Percentiles rank a stretch among this genome's conserved stretches.
Evolutionary conservation across 2,329 filamentous ascomycete genomes (phyloP).

Genomic region (Claviceps arundinis): DNA sequence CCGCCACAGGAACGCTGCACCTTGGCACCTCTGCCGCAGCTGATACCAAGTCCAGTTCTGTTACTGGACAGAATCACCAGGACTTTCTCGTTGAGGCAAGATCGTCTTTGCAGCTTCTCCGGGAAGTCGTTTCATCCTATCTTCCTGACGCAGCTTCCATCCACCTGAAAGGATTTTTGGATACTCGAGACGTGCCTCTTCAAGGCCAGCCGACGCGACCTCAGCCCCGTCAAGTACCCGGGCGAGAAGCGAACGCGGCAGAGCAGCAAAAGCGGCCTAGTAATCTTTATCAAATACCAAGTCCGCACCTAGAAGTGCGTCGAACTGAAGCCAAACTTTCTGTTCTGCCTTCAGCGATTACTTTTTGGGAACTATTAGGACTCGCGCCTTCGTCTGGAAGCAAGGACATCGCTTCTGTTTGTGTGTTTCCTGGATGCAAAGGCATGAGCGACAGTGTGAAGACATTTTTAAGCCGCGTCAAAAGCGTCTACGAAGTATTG

Average conservation of each 20-base stretch:
- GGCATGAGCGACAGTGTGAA: slow-evolving; percentile 48
- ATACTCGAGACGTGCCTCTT: slow-evolving; percentile 43
- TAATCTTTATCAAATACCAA: slow-evolving; percentile 48
- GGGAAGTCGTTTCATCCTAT: slow-evolving; percentile 28
- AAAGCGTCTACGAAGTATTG: slow-evolving; percentile 58
- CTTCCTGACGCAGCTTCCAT: slow-evolving; percentile 26
- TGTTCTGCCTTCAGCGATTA: slow-evolving; percentile 58
- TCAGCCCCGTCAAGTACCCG: slow-evolving; percentile 33
- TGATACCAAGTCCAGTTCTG: slow-evolving; percentile 9
- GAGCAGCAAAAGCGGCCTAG: slow-evolving; percentile 38
- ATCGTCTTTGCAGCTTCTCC: slow-evolving; percentile 35
- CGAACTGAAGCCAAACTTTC: slow-evolving; percentile 58
- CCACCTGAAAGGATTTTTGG: slow-evolving; percentile 35
- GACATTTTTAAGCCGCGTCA: slow-evolving; percentile 54
- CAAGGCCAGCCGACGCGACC: slow-evolving; percentile 38
- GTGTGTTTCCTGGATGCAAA: slow-evolving; percentile 54
- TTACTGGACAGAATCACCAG: slow-evolving; percentile 23
- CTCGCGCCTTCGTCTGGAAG: slow-evolving; percentile 55
- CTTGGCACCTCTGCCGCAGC: slow-evolving; percentile 14
- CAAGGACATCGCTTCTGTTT: slow-evolving; percentile 60
- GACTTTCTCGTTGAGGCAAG: slow-evolving; percentile 30
- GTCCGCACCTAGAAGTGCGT: slow-evolving; percentile 60
- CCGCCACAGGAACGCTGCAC: slow-evolving; percentile 37
- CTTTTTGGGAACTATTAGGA: slow-evolving; percentile 73
- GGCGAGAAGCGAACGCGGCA: slow-evolving; percentile 23